Evolutionary conservation across 2,329 filamentous ascomycete genomes (phyloP), one percentile per base, ranked within the genome.

Genomic region (Calonectria montana): DNA sequence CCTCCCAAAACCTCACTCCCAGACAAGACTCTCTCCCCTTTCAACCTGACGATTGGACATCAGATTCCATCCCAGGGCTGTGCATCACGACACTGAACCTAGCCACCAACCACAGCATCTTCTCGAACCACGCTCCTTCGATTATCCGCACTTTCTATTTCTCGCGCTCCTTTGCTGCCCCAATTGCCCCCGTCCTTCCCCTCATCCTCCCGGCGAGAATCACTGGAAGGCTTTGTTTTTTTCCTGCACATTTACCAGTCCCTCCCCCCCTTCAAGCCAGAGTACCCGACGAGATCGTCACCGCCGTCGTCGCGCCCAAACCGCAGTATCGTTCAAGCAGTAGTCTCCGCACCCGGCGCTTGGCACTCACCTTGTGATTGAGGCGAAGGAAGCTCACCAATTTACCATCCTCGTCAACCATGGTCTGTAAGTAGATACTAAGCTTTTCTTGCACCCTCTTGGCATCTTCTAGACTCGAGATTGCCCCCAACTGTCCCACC

Each of bases 351-450:
- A 10, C 18, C 35, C 53, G 31, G 21, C 16, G 53, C 53, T 59
- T 39, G 53, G 53, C 31, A 39, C n/a, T n/a, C n/a, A 31, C 31
- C 31, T 10, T 10, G 31, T 35, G 31, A 35, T 59, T 59, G 53
- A 59, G 53, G 23, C 47, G 41, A 29, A 41, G 31, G 18, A 55
- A 50, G 45, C n/a, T 65, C 62, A 43, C 41, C 29, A 18, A 18
- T 16, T 45, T 25, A 3, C 35, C 15, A 10, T 13, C 35, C 21
- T 59, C 41, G 21, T 41, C 41, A 37, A 67, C 43, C 55, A 67
- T 67, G 65, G 65, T 67, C 43, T 67, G 65, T 67, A 67, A 67
- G 65, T 67, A 31, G n/a, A 50, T 23, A 67, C 59, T 61, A 67
- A 67, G 65, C 53, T 67, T 62, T 57, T 48, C 43, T 48, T 48